Evolutionary conservation across 177 flowering plant genomes (phyloP).

Genomic region (Vitis hybrid): DNA sequence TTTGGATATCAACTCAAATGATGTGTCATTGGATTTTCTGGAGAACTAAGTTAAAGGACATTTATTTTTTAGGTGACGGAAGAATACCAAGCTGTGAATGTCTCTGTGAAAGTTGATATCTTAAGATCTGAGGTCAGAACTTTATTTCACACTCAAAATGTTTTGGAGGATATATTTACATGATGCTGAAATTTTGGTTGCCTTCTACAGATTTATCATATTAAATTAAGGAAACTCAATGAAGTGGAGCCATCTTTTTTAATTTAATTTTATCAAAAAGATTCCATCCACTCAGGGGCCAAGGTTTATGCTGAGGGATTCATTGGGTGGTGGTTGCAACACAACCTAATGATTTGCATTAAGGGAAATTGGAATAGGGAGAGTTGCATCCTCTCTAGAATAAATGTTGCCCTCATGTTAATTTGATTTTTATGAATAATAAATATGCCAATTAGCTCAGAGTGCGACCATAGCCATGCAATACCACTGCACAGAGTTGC

Average conservation of each 20-base stretch:
- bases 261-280: not conserved
- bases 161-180: not conserved
- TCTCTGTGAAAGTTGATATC: slow-evolving; percentile 69
- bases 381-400: too few relatives aligned
- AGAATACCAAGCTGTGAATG: slow-evolving; percentile 89
- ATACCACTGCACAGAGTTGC: too few relatives aligned
- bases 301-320: too few relatives aligned
- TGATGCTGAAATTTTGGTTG: not conserved
- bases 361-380: too few relatives aligned
- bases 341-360: too few relatives aligned
- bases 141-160: slow-evolving; percentile 3
- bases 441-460: too few relatives aligned
- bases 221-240: not conserved
- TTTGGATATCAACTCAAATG: slow-evolving; percentile 11
- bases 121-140: slow-evolving; percentile 72
- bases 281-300: not conserved
- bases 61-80: slow-evolving; percentile 66
- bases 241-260: not conserved
- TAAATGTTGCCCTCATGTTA: too few relatives aligned
- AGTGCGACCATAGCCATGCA: too few relatives aligned
- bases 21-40: slow-evolving; percentile 15
- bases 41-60: slow-evolving; percentile 8
- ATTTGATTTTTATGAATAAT: too few relatives aligned
- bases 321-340: too few relatives aligned
- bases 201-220: not conserved